Base-by-base conservation (phyloP, 352 stramenopile species). In the Phytophthora podocarpi region DNA sequence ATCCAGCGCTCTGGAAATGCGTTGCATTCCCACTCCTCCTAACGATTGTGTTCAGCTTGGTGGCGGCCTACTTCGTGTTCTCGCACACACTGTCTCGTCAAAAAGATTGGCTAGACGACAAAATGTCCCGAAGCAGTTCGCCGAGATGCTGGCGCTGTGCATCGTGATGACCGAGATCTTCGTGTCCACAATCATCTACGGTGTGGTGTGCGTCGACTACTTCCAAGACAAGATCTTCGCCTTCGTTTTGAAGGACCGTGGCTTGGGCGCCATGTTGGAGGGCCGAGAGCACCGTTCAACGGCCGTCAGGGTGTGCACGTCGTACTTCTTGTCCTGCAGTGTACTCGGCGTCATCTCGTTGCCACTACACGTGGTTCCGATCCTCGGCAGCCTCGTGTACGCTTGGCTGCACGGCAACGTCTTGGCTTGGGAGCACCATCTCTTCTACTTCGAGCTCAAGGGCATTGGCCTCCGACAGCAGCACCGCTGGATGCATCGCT, bases 371-470 rank as follows among this genome's bases (percentile, higher is more conserved):
- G 66, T 87, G 12, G 78, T 89, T 23, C 79, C 79, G 1, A 41
- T 87, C 9, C 31, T 85, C 20, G 76, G 79, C 35, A 82, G 75
- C 23, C 23, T 75, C 15, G 55, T 69, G 35, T 89, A 85, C 55
- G 65, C 78, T 26, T 85, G 65, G 66, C 59, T 87, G 46, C 84
- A 87, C 59, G 72, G 76, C 34, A 48, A 69, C 23, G 55, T 86
- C 43, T 60, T 83, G 52, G 76, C 66, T 26, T 87, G 76, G 76
- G 77, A 85, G 42, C 76, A 82, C 49, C 77, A 86, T 52, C 67
- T 84, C 53, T 83, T 79, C 67, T 89, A 85, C 52, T 86, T 89
- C 57, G 76, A 85, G 57, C 71, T 85, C 51, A 82, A 78, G 42
- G 72, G 73, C 31, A 73, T 67, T 42, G 49, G 32, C 10, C 81